phyloP scores from a whole-genome alignment of 805 yeast species.

The Starmerella geochares region DNA sequence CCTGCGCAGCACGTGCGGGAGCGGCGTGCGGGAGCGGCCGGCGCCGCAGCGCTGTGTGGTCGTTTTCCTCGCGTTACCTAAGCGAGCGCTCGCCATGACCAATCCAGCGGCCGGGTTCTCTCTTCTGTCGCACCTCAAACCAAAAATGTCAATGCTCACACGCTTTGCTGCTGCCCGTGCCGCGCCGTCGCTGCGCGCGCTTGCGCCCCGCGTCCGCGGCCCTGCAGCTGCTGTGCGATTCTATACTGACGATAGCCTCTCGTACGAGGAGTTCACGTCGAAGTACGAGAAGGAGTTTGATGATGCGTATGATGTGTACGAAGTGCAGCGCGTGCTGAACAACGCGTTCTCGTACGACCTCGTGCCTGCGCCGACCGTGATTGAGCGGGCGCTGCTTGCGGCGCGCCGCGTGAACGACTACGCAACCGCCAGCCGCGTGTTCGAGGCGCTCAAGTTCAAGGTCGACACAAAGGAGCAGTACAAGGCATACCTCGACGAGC shows the following conservation, averaged over 20 bases:
- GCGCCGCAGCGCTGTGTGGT: neutral
- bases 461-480: conserved; percentile 92
- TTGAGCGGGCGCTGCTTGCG: conserved; percentile 92
- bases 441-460: conserved; percentile 89
- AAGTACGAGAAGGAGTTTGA: conserved; percentile 93
- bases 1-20: no score
- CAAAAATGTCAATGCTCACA: conserved; percentile 14
- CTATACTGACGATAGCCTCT: conserved; percentile 21
- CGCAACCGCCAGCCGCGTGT: conserved; percentile 97
- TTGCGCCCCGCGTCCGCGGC: conserved; percentile 9
- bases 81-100: neutral
- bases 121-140: neutral
- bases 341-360: conserved; percentile 97
- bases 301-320: conserved; percentile 78
- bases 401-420: conserved; percentile 98
- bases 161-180: conserved; percentile 18
- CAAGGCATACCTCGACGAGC: conserved; percentile 89
- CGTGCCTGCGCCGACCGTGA: conserved; percentile 94
- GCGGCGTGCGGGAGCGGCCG: no score
- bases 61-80: neutral
- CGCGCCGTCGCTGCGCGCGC: conserved; percentile 14
- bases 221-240: conserved; percentile 16
- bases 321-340: conserved; percentile 89
- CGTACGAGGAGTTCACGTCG: conserved; percentile 33
- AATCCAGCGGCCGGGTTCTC: neutral